Evolutionary conservation across 768 basidiomycete genomes (phyloP), one percentile per base, ranked within the genome.

Genomic region (Cystobasidium onofrii): DNA sequence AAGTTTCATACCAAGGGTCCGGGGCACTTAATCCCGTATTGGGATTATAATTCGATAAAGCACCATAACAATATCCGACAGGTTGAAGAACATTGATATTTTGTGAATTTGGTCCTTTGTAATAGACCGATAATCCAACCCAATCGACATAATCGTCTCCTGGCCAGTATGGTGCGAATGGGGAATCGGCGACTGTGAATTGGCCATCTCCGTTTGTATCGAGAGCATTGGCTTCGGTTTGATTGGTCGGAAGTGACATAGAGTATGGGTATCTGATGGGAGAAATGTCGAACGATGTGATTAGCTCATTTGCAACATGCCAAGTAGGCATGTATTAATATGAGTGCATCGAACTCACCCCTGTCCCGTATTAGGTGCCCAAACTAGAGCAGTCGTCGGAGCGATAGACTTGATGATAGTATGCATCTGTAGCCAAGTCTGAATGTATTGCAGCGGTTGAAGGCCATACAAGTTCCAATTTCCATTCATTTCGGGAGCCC

Each of bases 401-500:
- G 77, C 78, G 57, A 74, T 61, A 0, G 64, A 39, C 73, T 78
- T 78, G 62, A 80, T 69, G 23, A 62, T 34, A 43, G 55, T 74
- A 73, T 79, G 77, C 73, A 78, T 75, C 33, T 60, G 23, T 17
- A 39, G 10, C 64, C 64, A 76, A 6, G 57, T 27, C 23, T 36
- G 41, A 27, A 39, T 44, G 54, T 36, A 75, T 43, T 29, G 36
- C 20, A 67, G 20, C 17, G 75, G 75, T 64, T 75, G 61, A 36
- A 63, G 46, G 39, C 75, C 75, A 31, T 75, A 75, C 18, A 43
- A 2, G 25, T 69, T 76, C 79, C 79, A 80, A 9, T 34, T 66
- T 4, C 79, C 79, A 41, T 79, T 76, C 77, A 80, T 77, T 63
- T 80, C 79, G 29, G 79, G 79, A 23, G 78, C 79, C 73, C 76